phyloP scores from a whole-genome alignment of 768 basidiomycete species.

The Amanita muscaria region DNA sequence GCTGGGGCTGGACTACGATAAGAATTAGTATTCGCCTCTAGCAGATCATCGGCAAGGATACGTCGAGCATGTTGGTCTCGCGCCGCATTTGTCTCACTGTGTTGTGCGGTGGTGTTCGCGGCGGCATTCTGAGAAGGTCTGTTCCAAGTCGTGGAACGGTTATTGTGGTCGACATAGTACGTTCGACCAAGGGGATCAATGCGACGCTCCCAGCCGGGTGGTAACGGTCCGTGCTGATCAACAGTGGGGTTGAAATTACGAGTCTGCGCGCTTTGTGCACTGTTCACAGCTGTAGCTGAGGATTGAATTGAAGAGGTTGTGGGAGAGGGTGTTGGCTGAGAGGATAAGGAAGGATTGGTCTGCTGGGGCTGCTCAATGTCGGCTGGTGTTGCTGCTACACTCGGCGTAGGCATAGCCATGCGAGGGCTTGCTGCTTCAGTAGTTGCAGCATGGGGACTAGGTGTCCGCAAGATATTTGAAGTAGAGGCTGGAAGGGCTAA shows the following conservation, averaged over 20 bases:
- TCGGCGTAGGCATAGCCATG: slow-evolving; percentile 15
- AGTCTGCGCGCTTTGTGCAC: slow-evolving; percentile 41
- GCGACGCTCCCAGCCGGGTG: slow-evolving; percentile 92
- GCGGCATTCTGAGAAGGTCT: slow-evolving; percentile 74
- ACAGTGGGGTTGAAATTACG: slow-evolving; percentile 92
- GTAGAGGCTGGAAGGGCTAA: slow-evolving; percentile 32
- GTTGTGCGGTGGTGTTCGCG: slow-evolving; percentile 62
- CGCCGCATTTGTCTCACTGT: slow-evolving; percentile 75
- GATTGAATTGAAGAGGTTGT: background rate
- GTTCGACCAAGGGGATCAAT: slow-evolving; percentile 93
- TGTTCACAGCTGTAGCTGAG: slow-evolving; percentile 11
- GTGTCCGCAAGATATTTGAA: slow-evolving; percentile 46
- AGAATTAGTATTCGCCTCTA: slow-evolving; percentile 56
- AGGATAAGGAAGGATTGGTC: slow-evolving; percentile 15
- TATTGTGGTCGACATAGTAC: slow-evolving; percentile 99
- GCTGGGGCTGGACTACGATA: slow-evolving; percentile 23
- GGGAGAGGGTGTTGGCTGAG: slow-evolving; percentile 15
- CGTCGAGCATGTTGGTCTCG: slow-evolving; percentile 82
- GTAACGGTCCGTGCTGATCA: slow-evolving; percentile 89
- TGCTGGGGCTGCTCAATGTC: slow-evolving; percentile 18
- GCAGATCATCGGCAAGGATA: slow-evolving; percentile 74
- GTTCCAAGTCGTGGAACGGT: slow-evolving; percentile 96
- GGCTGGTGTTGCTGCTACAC: slow-evolving; percentile 17
- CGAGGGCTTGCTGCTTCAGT: slow-evolving; percentile 34
- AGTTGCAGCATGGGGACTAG: slow-evolving; percentile 58